phyloP scores from a whole-genome alignment of 768 basidiomycete genomes.

The Rhizopogon vulgaris region DNA sequence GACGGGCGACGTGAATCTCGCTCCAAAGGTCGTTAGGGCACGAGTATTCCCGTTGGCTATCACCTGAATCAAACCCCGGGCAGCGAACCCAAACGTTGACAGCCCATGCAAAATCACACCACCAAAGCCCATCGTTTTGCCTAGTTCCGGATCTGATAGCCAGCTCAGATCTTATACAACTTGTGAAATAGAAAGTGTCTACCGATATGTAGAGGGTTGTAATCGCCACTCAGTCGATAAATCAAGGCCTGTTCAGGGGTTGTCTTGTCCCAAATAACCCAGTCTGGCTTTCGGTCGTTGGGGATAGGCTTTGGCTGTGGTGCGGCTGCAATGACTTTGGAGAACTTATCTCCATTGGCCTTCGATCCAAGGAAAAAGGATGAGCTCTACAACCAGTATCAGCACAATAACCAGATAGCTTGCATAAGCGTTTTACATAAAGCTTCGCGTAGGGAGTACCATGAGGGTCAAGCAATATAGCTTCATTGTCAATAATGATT shows the following conservation, averaged over 20 bases:
- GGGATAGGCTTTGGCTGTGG: conserved; percentile 57
- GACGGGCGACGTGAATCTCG: conserved; percentile 78
- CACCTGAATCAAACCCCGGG: conserved; percentile 63
- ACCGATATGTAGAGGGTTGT: conserved; percentile 77
- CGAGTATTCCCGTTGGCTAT: conserved; percentile 56
- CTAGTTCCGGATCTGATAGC: conserved; percentile 60
- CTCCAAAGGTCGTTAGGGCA: conserved; percentile 62
- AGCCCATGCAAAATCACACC: conserved; percentile 84
- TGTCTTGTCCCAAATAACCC: conserved; percentile 55
- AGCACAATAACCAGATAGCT: background rate
- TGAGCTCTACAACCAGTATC: conserved; percentile 38
- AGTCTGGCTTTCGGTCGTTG: conserved; percentile 55
- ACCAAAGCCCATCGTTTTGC: conserved; percentile 71
- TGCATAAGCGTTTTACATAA: conserved; percentile 36
- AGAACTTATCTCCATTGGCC: conserved; percentile 54
- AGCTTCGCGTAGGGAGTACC: conserved; percentile 58
- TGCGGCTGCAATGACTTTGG: conserved; percentile 53
- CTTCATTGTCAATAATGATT: conserved; percentile 64
- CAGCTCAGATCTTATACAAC: background rate
- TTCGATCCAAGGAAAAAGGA: conserved; percentile 67
- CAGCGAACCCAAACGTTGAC: conserved; percentile 76
- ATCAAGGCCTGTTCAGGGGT: conserved; percentile 60
- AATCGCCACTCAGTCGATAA: conserved; percentile 74
- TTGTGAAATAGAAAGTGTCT: conserved; percentile 4
- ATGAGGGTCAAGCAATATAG: conserved; percentile 52